Evolutionary conservation across 257 asterid genomes (phyloP).

Genomic region (Hygrophila difformis): DNA sequence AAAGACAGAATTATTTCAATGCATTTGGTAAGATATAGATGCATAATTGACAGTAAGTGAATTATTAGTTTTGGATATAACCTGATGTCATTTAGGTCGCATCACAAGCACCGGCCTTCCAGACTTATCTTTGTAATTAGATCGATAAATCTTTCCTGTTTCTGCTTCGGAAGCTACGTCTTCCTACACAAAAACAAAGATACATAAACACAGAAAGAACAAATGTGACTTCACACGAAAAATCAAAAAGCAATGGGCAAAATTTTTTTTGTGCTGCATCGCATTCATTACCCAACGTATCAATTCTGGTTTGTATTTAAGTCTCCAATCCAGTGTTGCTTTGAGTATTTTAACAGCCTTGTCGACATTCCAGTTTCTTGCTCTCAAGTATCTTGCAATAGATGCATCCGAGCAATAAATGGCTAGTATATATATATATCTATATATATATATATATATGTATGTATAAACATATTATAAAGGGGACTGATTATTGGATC

Average conservation of each 20-base stretch:
- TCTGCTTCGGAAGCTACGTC: constrained; percentile 81
- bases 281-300: constrained; percentile 85
- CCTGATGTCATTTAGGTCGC: constrained; percentile 98
- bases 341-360: constrained; percentile 91
- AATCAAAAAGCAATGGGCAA: background rate
- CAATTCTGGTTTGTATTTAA: constrained; percentile 67
- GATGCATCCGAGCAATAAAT: constrained; percentile 62
- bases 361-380: constrained; percentile 80
- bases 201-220: background rate
- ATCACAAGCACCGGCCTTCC: constrained; percentile 93
- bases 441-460: too few relatives aligned
- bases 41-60: constrained; percentile 3
- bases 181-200: constrained; percentile 33
- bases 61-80: constrained; percentile 11
- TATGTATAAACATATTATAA: too few relatives aligned
- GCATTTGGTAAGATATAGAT: too few relatives aligned
- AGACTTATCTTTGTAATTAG: constrained; percentile 63
- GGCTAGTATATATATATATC: constrained; percentile 38
- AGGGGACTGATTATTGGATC: too few relatives aligned
- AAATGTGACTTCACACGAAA: background rate
- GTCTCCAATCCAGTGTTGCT: constrained; percentile 73
- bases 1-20: too few relatives aligned
- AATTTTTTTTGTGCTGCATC: too few relatives aligned
- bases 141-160: constrained; percentile 79
- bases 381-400: constrained; percentile 65